Conservation (phyloP, 1,139 yeast species). For the Geotrichum aggregatum region DNA sequence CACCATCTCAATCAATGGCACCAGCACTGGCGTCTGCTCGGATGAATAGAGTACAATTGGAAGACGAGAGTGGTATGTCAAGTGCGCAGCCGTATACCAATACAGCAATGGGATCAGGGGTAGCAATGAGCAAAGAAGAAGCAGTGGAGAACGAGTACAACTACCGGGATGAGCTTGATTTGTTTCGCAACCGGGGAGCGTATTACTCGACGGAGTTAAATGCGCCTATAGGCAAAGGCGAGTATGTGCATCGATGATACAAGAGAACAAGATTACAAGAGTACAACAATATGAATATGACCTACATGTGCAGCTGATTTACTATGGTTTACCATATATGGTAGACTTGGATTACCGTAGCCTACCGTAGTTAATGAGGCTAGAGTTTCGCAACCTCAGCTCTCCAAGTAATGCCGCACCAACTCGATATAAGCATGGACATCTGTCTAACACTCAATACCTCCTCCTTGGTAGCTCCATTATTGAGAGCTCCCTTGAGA, state of each 20-base stretch:
- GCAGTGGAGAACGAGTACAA: background rate
- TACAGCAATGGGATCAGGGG: too few species aligned
- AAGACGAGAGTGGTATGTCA: too few species aligned
- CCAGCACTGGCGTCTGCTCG: too few species aligned
- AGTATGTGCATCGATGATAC: background rate
- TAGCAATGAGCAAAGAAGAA: too few species aligned
- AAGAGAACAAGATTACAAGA: background rate
- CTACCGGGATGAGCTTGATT: slow-evolving; percentile 5
- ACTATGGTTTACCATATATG: background rate
- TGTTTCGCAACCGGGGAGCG: slow-evolving; percentile 10
- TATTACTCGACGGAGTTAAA: slow-evolving; percentile 18
- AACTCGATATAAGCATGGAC: slow-evolving; percentile 62
- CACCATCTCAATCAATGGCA: too few species aligned
- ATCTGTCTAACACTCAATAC: slow-evolving; percentile 56
- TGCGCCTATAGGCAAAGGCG: slow-evolving; percentile 10
- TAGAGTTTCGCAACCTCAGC: slow-evolving; percentile 56
- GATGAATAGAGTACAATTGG: too few species aligned
- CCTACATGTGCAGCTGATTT: too few species aligned
- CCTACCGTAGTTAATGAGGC: background rate
- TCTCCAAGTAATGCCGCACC: slow-evolving; percentile 73
- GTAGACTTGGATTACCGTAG: too few species aligned
- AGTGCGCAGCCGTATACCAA: too few species aligned
- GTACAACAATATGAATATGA: background rate
- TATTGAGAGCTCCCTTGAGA: slow-evolving; percentile 74
- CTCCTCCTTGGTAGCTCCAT: slow-evolving; percentile 67